Evolutionary conservation across 257 asterid species (phyloP).

Genomic region (Primulina eburnea): DNA sequence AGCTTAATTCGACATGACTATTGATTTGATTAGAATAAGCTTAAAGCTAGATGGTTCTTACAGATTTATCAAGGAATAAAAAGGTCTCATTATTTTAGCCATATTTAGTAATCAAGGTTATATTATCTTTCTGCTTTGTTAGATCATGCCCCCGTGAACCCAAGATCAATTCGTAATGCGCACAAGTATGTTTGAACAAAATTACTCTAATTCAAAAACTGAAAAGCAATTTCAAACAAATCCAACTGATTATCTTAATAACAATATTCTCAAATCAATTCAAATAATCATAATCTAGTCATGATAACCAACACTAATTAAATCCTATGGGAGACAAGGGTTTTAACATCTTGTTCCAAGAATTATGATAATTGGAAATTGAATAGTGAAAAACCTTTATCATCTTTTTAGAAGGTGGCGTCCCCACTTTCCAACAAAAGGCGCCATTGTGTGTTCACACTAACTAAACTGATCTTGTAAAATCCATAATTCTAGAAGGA

Average conservation of each 20-base stretch:
- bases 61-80: background rate
- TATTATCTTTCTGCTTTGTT: background rate
- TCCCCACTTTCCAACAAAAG: background rate
- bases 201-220: background rate
- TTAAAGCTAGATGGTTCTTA: too few species aligned
- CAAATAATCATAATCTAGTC: background rate
- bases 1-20: background rate
- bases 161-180: background rate
- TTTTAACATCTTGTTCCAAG: background rate
- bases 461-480: slow-evolving; percentile 4
- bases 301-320: background rate
- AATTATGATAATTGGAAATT: background rate
- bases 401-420: background rate
- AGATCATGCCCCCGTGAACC: background rate
- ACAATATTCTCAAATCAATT: background rate
- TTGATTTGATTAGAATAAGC: background rate
- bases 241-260: background rate
- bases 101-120: background rate
- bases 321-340: background rate
- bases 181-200: background rate
- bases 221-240: slow-evolving; percentile 5
- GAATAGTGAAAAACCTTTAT: background rate
- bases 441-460: background rate
- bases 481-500: background rate
- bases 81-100: background rate